phyloP scores from a whole-genome alignment of 1,284 basidiomycete species.

The Trametes hirsuta region DNA sequence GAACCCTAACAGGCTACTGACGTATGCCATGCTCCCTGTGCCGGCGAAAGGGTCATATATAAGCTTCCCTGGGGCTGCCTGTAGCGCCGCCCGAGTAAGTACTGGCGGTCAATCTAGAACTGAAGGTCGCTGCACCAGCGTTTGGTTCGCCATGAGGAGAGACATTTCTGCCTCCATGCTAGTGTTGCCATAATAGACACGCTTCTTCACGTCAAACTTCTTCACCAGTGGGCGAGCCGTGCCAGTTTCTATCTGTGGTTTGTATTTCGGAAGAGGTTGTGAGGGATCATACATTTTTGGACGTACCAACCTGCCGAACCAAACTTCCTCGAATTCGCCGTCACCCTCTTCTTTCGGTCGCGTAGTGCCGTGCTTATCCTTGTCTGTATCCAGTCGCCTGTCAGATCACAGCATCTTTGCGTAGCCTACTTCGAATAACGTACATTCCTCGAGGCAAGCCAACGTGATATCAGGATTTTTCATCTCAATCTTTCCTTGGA shows the following conservation, averaged over 20 bases:
- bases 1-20: conserved; percentile 37
- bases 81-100: background rate
- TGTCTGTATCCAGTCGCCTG: conserved; percentile 41
- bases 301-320: conserved; percentile 87
- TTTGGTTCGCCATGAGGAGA: conserved; percentile 95
- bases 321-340: conserved; percentile 69
- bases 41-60: conserved; percentile 98
- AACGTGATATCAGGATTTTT: conserved; percentile 80
- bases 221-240: conserved; percentile 70
- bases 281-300: conserved; percentile 5
- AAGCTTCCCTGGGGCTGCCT: conserved; percentile 88
- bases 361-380: conserved; percentile 47
- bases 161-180: conserved; percentile 98
- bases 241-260: conserved; percentile 69
- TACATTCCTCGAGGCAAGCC: conserved; percentile 91
- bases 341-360: conserved; percentile 61
- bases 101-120: background rate
- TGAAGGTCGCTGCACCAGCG: conserved; percentile 50
- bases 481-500: conserved; percentile 85
- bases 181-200: conserved; percentile 93
- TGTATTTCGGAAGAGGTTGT: background rate
- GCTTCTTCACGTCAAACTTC: conserved; percentile 87
- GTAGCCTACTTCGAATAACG: conserved; percentile 28
- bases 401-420: background rate
- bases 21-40: conserved; percentile 95